Percentiles rank a stretch among this genome's conserved stretches.
These are phyloP conservation scores for Boletus austroedulis DNA, from an alignment of 1,284 basidiomycete species.

Conservation along the genomic window DNA sequence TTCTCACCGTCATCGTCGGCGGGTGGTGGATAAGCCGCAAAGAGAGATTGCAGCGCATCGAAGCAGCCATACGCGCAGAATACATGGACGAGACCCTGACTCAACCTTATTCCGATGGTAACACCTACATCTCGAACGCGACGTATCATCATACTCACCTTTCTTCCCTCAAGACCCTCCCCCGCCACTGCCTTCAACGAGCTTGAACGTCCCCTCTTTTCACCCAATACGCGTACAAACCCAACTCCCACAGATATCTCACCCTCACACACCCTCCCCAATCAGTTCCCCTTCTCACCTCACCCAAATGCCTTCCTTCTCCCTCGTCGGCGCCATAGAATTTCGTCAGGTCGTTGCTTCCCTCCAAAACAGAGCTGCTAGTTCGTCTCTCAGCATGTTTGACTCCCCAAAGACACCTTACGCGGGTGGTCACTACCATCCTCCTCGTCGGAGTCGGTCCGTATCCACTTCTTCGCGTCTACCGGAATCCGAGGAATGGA, in stretches of 20 bases:
- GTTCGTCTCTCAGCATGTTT: conserved; percentile 57
- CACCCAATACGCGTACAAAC: conserved; percentile 36
- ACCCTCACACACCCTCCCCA: conserved; percentile 40
- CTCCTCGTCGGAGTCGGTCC: conserved; percentile 29
- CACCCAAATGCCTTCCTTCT: conserved; percentile 74
- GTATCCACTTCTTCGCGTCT: conserved; percentile 36
- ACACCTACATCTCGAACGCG: conserved; percentile 32
- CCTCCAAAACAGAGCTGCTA: conserved; percentile 63
- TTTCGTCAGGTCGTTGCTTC: conserved; percentile 87
- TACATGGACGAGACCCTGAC: conserved; percentile 50
- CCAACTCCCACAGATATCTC: conserved; percentile 38
- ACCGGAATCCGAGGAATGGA: conserved; percentile 46
- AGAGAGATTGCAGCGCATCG: conserved; percentile 45
- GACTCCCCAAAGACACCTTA: conserved; percentile 70
- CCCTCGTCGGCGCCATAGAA: conserved; percentile 89
- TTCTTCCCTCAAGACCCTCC: conserved; percentile 21
- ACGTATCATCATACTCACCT: conserved; percentile 12
- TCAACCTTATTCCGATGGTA: conserved; percentile 62
- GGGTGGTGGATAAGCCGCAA: conserved; percentile 72
- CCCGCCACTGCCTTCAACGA: conserved; percentile 1
- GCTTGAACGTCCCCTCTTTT: conserved; percentile 16
- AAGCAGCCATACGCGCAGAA: conserved; percentile 58
- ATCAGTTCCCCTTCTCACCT: conserved; percentile 36
- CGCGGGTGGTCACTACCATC: conserved; percentile 70
- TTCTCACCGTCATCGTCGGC: conserved; percentile 69